These are phyloP conservation scores for Phytopythium helicoides DNA, from an alignment of 352 stramenopile genomes.

Conservation along the genomic window DNA sequence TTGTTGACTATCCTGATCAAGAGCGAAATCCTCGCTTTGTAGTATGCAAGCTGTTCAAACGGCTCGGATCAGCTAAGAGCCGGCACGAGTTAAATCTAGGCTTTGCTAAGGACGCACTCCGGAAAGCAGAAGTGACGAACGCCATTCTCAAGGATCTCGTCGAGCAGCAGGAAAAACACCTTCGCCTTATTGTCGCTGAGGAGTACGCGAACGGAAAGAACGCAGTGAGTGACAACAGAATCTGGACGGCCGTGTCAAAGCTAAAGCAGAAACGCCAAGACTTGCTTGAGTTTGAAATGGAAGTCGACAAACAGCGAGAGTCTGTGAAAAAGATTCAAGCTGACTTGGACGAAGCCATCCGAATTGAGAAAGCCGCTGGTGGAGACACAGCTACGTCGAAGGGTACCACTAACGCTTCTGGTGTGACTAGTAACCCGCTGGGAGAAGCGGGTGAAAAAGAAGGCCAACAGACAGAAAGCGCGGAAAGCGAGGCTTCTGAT, in stretches of 20 bases:
- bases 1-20: slow-evolving; percentile 21
- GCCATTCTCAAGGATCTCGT: slow-evolving; percentile 34
- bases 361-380: not conserved
- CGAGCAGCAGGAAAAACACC: slow-evolving; percentile 28
- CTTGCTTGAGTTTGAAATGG: slow-evolving; percentile 28
- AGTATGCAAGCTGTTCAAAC: slow-evolving; percentile 55
- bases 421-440: not conserved
- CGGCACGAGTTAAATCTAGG: slow-evolving; percentile 17
- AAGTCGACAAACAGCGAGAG: slow-evolving; percentile 13
- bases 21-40: slow-evolving; percentile 18
- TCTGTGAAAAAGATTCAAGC: slow-evolving; percentile 8
- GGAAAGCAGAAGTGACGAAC: slow-evolving; percentile 24
- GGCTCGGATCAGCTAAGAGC: slow-evolving; percentile 30
- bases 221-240: slow-evolving; percentile 11
- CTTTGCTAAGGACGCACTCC: slow-evolving; percentile 8
- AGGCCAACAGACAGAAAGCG: too few species aligned
- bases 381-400: not conserved
- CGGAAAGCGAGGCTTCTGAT: too few species aligned
- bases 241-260: slow-evolving; percentile 35
- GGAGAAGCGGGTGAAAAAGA: not conserved
- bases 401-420: too few species aligned
- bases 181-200: slow-evolving; percentile 31
- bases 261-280: slow-evolving; percentile 46
- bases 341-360: slow-evolving; percentile 8
- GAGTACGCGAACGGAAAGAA: slow-evolving; percentile 17